Base-by-base conservation (phyloP, 2,329 filamentous ascomycete species). In the Pseudocercospora cruenta region DNA sequence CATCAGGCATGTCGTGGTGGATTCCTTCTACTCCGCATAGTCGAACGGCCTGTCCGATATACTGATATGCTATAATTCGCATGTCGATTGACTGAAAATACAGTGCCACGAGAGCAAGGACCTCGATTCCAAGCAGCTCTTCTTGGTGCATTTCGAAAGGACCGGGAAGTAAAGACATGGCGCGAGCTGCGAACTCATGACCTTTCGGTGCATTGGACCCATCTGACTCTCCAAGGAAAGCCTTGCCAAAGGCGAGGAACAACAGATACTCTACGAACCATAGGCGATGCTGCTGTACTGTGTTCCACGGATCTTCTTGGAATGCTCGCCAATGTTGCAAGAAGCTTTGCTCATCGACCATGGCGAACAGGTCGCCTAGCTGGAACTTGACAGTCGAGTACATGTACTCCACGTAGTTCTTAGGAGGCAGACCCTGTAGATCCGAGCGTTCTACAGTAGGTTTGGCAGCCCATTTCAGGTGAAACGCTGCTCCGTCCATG, bases 301-400 rank as follows among this genome's bases (percentile, higher is more conserved):
- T 1, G 73, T 72, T 21, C 33, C 63, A 67, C n/a, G 65, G 67
- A 60, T 70, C 66, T 1, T 78, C 73, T 64, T 84, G 80, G 67
- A 83, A 84, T 1, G 74, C 70, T 43, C 78, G 75, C 8, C 84
- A 73, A 3, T 78, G 75, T 4, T 69, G 70, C 80, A 84, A 85
- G 63, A 87, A 87, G 0, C 77, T 78, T 10, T 80, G 78, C 58
- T 86, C 85, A 24, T 87, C 84, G 51, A 86, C 85, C 67, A 87
- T 74, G 58, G 86, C 84, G 24, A 85, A 85, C 2, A 86, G 72
- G 31, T 85, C 84, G 2, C 82, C 81, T 62, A 84, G 85, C 65
- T 86, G 83, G 51, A 86, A 87, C 62, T 86, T 86, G 64, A 86
- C 84, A 0, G 83, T 82, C 66, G 85, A 86, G 75, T 86, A 83